phyloP scores from a whole-genome alignment of 2,329 filamentous ascomycete genomes.

The Helminthosporium solani region DNA sequence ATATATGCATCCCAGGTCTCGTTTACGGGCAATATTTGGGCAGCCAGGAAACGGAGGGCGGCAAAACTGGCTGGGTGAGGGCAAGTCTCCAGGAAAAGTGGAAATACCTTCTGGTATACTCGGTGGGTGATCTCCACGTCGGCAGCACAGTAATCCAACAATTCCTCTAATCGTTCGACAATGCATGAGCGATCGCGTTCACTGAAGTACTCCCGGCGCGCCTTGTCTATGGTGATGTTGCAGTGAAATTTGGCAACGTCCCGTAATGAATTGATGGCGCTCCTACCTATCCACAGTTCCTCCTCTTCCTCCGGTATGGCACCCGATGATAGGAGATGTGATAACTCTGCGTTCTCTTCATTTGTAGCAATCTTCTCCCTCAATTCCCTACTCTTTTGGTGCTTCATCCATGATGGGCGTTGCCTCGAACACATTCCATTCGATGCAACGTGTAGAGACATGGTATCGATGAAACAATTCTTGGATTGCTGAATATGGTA shows the following conservation, averaged over 20 bases:
- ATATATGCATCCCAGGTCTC: constrained; percentile 86
- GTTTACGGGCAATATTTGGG: constrained; percentile 88
- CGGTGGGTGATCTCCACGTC: constrained; percentile 91
- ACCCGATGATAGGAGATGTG: constrained; percentile 67
- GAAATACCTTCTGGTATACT: constrained; percentile 92
- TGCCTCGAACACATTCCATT: constrained; percentile 99
- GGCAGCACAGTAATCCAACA: constrained; percentile 91
- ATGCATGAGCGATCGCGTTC: constrained; percentile 74
- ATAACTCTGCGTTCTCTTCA: constrained; percentile 69
- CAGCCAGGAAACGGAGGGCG: constrained; percentile 86
- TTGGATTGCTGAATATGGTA: constrained; percentile 80
- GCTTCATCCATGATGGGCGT: constrained; percentile 94
- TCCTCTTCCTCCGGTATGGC: constrained; percentile 79
- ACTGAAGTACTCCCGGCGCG: constrained; percentile 81
- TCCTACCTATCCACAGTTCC: constrained; percentile 92
- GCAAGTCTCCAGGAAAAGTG: constrained; percentile 83
- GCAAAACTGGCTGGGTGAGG: constrained; percentile 98
- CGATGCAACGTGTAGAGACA: constrained; percentile 96
- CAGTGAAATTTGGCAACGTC: constrained; percentile 98
- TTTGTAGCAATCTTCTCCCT: constrained; percentile 75
- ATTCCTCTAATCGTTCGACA: constrained; percentile 69
- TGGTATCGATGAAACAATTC: constrained; percentile 91
- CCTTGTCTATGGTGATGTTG: constrained; percentile 87
- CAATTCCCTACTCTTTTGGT: constrained; percentile 84
- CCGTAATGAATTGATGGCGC: constrained; percentile 89